Evolutionary conservation across 441 rosid genomes (phyloP), one percentile per base, ranked within the genome.

Genomic region (Arabidopsis lyrata): DNA sequence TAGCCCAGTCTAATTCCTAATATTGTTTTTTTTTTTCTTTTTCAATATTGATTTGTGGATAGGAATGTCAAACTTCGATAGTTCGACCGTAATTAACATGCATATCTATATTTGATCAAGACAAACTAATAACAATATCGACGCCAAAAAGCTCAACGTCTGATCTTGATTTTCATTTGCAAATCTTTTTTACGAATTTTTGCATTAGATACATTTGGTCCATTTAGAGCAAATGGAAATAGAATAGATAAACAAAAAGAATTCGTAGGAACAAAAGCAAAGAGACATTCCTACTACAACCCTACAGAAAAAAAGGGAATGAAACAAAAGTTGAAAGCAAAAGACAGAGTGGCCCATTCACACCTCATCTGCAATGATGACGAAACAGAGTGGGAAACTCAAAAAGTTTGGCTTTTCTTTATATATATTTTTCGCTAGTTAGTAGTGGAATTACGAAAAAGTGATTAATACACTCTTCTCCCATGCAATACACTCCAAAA

Each of bases 341-440:
- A 24, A 61, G 76, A 64, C 61, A 39, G 62, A 53, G 74, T 76
- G 80, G 72, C 66, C 80, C 80, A 64, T 56, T 65, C 73, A 65
- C 76, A 77, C 80, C 80, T 77, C 80, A 77, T 71, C 72, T 77
- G 80, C 66, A 77, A 77, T 77, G 80, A 77, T 77, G 80, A 71
- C 63, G 72, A 71, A 56, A 49, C 72, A 77, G 72, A 70, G 68
- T 77, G 80, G 67, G 80, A 65, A 65, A 60, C 76, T 16, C 63
- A 41, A 77, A 77, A 71, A 57, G 63, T 65, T 65, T 70, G 42
- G 48, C 62, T 64, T 63, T 70, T 68, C 13, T 47, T 52, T 61
- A 49, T 47, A 50, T 65, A 13, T 22, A 38, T 8, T 42, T 63
- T 69, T 56, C 3, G 16, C 48, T 70, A 76, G 63, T 69, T 70